Conservation (phyloP, 768 basidiomycete genomes). For the Glaciozyma antarctica region DNA sequence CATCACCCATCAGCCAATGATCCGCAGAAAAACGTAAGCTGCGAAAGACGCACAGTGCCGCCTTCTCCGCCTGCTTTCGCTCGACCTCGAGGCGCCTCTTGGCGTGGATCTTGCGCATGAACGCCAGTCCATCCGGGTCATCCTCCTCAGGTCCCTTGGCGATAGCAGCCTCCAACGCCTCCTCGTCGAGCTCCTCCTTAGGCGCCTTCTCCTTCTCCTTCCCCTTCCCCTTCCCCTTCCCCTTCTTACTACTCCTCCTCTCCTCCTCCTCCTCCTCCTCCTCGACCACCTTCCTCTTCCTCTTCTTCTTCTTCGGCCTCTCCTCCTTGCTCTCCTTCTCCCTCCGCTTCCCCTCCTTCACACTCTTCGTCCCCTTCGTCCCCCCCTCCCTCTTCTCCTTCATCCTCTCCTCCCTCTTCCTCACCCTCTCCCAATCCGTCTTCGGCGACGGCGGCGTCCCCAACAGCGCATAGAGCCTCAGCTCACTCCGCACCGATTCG, state of each 20-base stretch:
- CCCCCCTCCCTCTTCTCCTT: background rate
- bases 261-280: background rate
- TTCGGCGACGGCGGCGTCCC: too few species aligned
- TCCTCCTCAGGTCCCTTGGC: background rate
- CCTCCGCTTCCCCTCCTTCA: background rate
- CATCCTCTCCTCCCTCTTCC: background rate
- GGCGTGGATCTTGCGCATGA: background rate
- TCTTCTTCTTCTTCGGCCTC: slow-evolving; percentile 2
- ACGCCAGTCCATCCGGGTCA: background rate
- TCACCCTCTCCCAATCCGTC: background rate
- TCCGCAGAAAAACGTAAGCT: background rate
- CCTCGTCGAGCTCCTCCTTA: slow-evolving; percentile 4
- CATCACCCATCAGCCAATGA: background rate
- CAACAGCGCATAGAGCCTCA: too few species aligned
- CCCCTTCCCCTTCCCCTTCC: background rate
- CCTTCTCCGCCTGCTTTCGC: background rate
- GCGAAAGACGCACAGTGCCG: background rate
- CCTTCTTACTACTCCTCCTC: background rate
- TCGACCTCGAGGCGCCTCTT: background rate
- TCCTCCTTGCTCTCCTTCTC: background rate
- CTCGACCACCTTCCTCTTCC: background rate
- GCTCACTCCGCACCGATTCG: too few species aligned
- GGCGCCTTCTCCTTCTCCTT: background rate
- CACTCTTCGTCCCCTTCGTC: background rate
- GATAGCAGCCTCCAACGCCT: background rate